Evolutionary conservation across 2,329 filamentous ascomycete genomes (phyloP).

Genomic region (Emmonsiellopsis sp.): DNA sequence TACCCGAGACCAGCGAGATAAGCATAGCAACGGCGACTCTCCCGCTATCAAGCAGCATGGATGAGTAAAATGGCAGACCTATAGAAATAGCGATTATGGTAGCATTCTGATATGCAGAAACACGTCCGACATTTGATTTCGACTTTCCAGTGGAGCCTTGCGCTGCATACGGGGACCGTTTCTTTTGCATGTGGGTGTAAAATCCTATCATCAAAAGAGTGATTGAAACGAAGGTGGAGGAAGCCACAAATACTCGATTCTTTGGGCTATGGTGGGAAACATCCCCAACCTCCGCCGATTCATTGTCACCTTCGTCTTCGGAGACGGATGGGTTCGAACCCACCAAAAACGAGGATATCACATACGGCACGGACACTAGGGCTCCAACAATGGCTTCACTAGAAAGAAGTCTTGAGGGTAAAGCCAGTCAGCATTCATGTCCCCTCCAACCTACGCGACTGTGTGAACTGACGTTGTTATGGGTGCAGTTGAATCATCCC

Average conservation of each 20-base stretch:
- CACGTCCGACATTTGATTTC: conserved; percentile 14
- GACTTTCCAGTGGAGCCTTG: background rate
- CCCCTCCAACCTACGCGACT: background rate
- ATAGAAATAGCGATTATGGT: conserved; percentile 32
- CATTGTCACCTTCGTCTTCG: background rate
- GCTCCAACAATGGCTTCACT: background rate
- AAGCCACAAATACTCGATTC: background rate
- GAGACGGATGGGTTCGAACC: background rate
- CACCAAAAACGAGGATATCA: background rate
- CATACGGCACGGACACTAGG: background rate
- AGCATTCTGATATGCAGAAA: conserved; percentile 13
- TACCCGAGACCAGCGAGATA: conserved; percentile 16
- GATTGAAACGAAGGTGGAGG: conserved; percentile 21
- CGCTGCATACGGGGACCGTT: background rate
- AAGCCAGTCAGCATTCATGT: background rate
- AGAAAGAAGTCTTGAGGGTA: background rate
- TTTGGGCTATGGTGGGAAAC: background rate
- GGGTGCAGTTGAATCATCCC: background rate
- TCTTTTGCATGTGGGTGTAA: background rate
- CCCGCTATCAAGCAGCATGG: conserved; percentile 46
- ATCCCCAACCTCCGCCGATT: background rate
- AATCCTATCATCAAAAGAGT: conserved; percentile 25
- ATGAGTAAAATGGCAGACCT: conserved; percentile 47
- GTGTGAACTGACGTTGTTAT: background rate
- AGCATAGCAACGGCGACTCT: conserved; percentile 45